These are phyloP conservation scores for Xylaria curta DNA, from an alignment of 495 filamentous ascomycete species.

Conservation along the genomic window DNA sequence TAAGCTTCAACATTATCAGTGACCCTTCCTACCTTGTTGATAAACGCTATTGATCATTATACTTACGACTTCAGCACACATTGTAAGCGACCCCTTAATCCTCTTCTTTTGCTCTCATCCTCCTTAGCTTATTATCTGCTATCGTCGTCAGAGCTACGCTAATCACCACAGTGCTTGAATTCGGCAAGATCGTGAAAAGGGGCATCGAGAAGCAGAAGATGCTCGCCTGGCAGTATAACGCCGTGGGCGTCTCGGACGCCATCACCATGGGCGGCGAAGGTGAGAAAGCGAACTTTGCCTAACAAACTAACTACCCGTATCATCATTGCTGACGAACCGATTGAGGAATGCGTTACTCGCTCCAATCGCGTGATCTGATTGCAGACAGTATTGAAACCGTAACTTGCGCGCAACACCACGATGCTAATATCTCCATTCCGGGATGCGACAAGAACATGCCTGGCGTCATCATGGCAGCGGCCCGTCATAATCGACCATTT, in stretches of 20 bases:
- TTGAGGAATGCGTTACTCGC: slow-evolving; percentile 93
- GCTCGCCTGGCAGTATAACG: slow-evolving; percentile 94
- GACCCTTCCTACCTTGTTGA: background rate
- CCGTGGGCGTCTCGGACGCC: slow-evolving; percentile 89
- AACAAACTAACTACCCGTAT: background rate
- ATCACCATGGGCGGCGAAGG: slow-evolving; percentile 98
- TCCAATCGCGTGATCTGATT: slow-evolving; percentile 95
- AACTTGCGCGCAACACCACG: slow-evolving; percentile 85
- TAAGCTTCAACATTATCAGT: background rate
- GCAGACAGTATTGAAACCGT: slow-evolving; percentile 94
- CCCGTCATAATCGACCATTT: slow-evolving; percentile 87
- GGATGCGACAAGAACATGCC: slow-evolving; percentile 99
- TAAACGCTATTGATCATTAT: background rate
- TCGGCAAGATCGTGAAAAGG: slow-evolving; percentile 90
- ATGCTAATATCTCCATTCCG: slow-evolving; percentile 93
- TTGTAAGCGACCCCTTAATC: slow-evolving; percentile 43
- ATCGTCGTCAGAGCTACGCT: background rate
- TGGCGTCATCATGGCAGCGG: slow-evolving; percentile 70
- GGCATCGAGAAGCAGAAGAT: slow-evolving; percentile 81
- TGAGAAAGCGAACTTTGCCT: slow-evolving; percentile 42
- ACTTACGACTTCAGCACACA: slow-evolving; percentile 49
- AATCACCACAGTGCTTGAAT: slow-evolving; percentile 70
- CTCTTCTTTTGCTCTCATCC: background rate
- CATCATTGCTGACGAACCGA: slow-evolving; percentile 25
- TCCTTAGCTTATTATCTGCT: background rate